Base-by-base conservation (phyloP, 2,329 filamentous ascomycete species). In the Verticillium klebahnii region DNA sequence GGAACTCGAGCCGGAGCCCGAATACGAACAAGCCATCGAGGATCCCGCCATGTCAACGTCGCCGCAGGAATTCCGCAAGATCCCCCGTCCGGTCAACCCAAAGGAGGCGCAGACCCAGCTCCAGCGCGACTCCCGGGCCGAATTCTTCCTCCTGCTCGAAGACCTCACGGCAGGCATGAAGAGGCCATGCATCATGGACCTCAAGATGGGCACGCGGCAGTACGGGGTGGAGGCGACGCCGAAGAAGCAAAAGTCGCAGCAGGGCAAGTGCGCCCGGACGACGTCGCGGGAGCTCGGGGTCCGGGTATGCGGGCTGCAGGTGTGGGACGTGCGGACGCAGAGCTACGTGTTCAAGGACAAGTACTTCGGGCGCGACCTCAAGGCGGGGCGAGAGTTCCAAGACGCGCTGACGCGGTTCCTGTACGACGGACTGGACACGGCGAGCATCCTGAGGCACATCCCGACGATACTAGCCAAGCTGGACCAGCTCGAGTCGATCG, bases 151-250 rank as follows among this genome's bases (percentile, higher is more conserved):
- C 15, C 82, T 99, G 1, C 80, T 99, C 11, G 95, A 99, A 75
- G 95, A 99, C 73, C 83, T 99, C 57, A 99, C 95, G 1, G 91
- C 94, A 2, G 94, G 94, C 37, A 98, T 99, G 95, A 93, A 92
- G 72, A 88, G 91, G 58, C 95, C 95, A 5, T 98, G 95, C 76
- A 96, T 99, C 63, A 90, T 99, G 75, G 95, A 99, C 72, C 81
- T 99, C 65, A 99, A 99, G 74, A 99, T 99, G 95, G 95, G 95
- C 23, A 99, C 95, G 8, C 89, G 95, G 2, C 95, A 99, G 72
- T 98, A 97, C 73, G 95, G 95, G 8, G 87, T 98, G 14, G 93
- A 98, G 68, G 95, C 95, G 2, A 88, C 85, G 60, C 88, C 92
- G 54, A 96, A 96, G 80, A 99, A 99, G 75, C 91, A 93, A 70